Conservation (phyloP, 106 monocot species). For the Ottelia alismoides region DNA sequence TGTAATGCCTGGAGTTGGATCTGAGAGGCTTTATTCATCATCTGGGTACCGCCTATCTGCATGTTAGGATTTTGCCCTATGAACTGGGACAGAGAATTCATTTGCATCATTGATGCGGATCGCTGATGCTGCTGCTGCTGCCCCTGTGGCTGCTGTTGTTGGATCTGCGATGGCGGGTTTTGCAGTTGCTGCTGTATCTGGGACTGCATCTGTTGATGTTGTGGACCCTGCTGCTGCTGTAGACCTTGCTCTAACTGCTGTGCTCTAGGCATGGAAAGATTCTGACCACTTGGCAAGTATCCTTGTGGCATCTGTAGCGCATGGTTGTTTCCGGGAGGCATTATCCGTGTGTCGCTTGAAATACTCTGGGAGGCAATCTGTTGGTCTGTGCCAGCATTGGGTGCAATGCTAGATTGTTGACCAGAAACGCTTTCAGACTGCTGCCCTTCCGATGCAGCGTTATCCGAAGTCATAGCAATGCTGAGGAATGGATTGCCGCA, state of each 20-base stretch:
- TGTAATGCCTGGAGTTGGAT: conserved; percentile 60
- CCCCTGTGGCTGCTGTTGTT: conserved; percentile 39
- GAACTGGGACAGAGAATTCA: conserved; percentile 59
- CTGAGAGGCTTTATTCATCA: conserved; percentile 32
- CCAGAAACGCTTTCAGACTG: conserved; percentile 28
- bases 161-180: conserved; percentile 33
- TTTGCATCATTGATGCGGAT: conserved; percentile 39
- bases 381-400: conserved; percentile 1
- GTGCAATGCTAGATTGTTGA: conserved; percentile 9
- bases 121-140: conserved; percentile 56
- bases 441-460: conserved; percentile 26
- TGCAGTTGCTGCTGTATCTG: conserved; percentile 50
- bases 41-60: conserved; percentile 32
- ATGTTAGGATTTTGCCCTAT: conserved; percentile 53
- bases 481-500: conserved; percentile 16
- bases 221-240: conserved; percentile 43
- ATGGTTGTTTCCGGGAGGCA: conserved; percentile 46
- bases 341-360: conserved; percentile 26
- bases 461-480: conserved; percentile 28
- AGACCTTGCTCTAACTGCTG: conserved; percentile 56
- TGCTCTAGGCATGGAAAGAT: conserved; percentile 22
- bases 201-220: conserved; percentile 36
- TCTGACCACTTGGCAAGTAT: conserved; percentile 26
- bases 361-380: conserved; percentile 31
- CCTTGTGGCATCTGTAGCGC: conserved; percentile 22